phyloP scores from a whole-genome alignment of 306 rosid species.

The Begonia peltatifolia region DNA sequence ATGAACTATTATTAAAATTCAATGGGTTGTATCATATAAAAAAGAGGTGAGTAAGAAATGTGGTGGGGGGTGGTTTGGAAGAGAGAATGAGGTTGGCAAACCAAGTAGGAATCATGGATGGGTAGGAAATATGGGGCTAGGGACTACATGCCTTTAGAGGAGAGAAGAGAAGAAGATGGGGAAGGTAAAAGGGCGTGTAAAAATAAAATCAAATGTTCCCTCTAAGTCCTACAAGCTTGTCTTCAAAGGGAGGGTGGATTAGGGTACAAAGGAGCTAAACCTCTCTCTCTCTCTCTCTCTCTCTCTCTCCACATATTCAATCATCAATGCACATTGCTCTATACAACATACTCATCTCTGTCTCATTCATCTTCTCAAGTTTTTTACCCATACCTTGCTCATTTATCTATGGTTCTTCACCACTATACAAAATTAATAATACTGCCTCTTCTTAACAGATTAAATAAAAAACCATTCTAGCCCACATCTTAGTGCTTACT shows the following conservation, averaged over 20 bases:
- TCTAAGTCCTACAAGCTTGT: slow-evolving; percentile 44
- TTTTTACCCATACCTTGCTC: slow-evolving; percentile 21
- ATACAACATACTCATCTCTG: slow-evolving; percentile 12
- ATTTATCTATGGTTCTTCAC: neutral
- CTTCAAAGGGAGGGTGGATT: slow-evolving; percentile 32
- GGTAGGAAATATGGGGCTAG: slow-evolving; percentile 29
- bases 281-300: slow-evolving; percentile 7
- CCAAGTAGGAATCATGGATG: neutral
- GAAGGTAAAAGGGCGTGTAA: slow-evolving; percentile 43
- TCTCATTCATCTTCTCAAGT: neutral
- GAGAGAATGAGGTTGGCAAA: slow-evolving; percentile 5
- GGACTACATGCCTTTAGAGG: slow-evolving; percentile 50
- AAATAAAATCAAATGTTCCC: slow-evolving; percentile 60
- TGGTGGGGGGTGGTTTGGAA: too few relatives aligned
- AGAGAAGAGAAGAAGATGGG: slow-evolving; percentile 43
- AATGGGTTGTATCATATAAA: too few relatives aligned
- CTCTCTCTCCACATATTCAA: slow-evolving; percentile 25
- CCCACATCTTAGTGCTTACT: too few relatives aligned
- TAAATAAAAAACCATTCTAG: too few relatives aligned
- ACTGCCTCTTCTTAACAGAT: too few relatives aligned
- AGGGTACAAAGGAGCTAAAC: slow-evolving; percentile 26
- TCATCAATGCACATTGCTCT: slow-evolving; percentile 46
- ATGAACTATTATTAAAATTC: too few relatives aligned
- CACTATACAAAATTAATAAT: too few relatives aligned
- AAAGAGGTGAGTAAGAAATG: too few relatives aligned